Base-by-base conservation (phyloP, 2,329 filamentous ascomycete species). In the Botrytis sinoallii region DNA sequence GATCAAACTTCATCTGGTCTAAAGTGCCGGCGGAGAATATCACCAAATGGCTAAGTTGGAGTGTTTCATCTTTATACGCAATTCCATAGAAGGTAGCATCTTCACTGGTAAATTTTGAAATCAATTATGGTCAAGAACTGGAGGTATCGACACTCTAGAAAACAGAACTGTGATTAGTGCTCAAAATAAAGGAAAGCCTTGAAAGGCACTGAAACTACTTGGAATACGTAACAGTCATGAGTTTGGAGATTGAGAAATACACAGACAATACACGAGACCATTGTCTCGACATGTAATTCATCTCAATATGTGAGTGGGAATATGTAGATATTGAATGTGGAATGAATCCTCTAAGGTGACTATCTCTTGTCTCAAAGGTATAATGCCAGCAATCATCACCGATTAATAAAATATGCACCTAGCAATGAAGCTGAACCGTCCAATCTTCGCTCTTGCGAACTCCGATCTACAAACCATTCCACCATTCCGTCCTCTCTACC, bases 401-500 rank as follows among this genome's bases (percentile, higher is more conserved):
- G 10, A 35, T 35, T 14, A 32, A 12, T 22, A 44, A 8, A 5
- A 22, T 44, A 42, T 29, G 29, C 42, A 44, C 25, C 14, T 46
- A 44, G 29, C 44, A 22, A 25, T 25, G 20, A 61, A 20, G 18
- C 35, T 14, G 14, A 40, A 14, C 40, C 6, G 12, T 32, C 14
- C 0, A 57, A 32, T 29, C 16, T 2, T 57, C 14, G 52, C 52
- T 57, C 52, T 44, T 9, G 7, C 9, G 29, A 18, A 20, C 38
- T 1, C 3, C 18, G 32, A 68, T n/a, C 38, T 70, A 92, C 74
- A 93, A 75, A 0, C 91, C 91, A 73, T 85, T 86, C 91, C 91
- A 93, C 85, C 89, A 92, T 75, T 86, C 86, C 3, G 89, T 90
- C 84, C 90, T 87, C 25, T 81, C 82, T 22, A 93, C 86, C 70